phyloP scores from a whole-genome alignment of 257 asterid genomes.

The Solanum ahanhuiri region DNA sequence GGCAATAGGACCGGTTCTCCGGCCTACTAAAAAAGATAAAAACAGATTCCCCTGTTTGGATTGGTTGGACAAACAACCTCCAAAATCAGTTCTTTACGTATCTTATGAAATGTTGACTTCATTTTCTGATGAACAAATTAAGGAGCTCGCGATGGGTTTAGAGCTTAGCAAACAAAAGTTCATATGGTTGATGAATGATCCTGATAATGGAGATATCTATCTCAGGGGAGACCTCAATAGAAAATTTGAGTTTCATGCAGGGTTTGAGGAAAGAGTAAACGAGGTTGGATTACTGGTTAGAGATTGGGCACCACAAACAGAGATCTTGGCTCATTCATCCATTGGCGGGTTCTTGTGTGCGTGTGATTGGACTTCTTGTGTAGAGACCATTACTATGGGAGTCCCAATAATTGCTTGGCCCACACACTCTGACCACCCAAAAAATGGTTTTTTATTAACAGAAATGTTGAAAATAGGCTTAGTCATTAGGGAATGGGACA shows the following conservation, averaged over 20 bases:
- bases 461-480: background rate
- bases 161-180: background rate
- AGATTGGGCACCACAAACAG: background rate
- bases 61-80: background rate
- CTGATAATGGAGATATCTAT: background rate
- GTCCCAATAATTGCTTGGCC: background rate
- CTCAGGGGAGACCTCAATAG: rapidly evolving
- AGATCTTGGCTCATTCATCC: background rate
- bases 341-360: background rate
- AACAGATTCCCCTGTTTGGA: background rate
- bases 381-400: background rate
- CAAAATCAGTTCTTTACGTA: background rate
- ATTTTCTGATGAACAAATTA: background rate
- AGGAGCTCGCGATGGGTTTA: background rate
- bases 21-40: background rate
- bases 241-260: background rate
- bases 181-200: rapidly evolving
- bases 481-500: background rate
- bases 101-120: background rate
- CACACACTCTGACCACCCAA: background rate
- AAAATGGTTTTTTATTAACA: background rate
- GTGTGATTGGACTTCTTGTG: background rate
- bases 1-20: background rate
- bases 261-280: background rate
- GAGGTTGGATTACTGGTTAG: background rate